These are phyloP conservation scores for Fusarium agapanthi DNA, from an alignment of 2,329 filamentous ascomycete genomes.

Conservation along the genomic window DNA sequence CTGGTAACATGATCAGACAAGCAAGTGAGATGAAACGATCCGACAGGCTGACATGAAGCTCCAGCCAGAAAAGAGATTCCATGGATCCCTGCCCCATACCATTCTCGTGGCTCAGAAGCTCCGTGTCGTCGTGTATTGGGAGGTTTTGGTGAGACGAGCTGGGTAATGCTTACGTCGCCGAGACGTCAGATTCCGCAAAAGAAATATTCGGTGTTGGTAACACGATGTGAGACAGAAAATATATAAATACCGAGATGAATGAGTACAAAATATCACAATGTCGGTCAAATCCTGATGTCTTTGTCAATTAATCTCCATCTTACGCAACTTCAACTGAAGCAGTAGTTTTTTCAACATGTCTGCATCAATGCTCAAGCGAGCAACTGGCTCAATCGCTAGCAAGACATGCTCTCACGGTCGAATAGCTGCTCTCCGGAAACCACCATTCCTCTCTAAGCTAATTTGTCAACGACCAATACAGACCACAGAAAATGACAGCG, in stretches of 20 bases:
- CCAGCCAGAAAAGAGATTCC: neutral
- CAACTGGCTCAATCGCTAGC: neutral
- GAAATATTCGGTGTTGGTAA: neutral
- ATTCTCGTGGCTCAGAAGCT: neutral
- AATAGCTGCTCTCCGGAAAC: neutral
- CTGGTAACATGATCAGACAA: neutral
- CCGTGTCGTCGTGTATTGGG: neutral
- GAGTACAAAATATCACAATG: neutral
- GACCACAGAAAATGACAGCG: neutral
- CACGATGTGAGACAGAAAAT: neutral
- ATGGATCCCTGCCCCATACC: neutral
- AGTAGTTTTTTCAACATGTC: neutral
- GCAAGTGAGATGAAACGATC: neutral
- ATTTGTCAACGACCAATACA: neutral
- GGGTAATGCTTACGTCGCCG: slow-evolving; percentile 18
- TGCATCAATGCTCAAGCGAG: neutral
- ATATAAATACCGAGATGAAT: neutral
- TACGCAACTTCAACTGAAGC: neutral
- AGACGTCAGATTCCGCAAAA: slow-evolving; percentile 6
- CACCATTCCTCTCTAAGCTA: neutral
- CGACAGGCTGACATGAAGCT: slow-evolving; percentile 1
- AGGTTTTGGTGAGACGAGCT: neutral
- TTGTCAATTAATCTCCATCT: neutral
- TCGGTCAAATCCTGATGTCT: neutral
- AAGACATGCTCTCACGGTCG: neutral